Conservation (phyloP, 2,329 filamentous ascomycete species). For the Didymella keratinophila region DNA sequence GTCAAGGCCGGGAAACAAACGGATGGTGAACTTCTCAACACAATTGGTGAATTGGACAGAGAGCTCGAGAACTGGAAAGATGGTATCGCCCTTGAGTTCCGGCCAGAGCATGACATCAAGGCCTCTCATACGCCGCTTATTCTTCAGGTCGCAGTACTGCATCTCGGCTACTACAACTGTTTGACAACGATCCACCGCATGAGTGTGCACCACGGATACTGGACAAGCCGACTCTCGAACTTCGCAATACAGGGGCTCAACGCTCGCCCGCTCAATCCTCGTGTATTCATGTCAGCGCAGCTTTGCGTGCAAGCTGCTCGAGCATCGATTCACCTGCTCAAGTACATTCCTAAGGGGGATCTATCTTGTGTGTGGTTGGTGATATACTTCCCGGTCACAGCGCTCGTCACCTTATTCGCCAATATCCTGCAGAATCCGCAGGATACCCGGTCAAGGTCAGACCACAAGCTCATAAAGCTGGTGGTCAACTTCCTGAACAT, state of each 20-base stretch:
- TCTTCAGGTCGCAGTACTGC: constrained; percentile 89
- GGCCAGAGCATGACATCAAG: constrained; percentile 96
- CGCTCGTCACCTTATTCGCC: constrained; percentile 92
- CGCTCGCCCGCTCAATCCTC: constrained; percentile 85
- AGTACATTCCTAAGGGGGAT: constrained; percentile 95
- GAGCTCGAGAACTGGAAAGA: constrained; percentile 94
- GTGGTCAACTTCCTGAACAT: constrained; percentile 93
- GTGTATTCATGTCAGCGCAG: constrained; percentile 92
- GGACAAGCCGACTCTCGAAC: constrained; percentile 93
- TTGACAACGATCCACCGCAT: constrained; percentile 97
- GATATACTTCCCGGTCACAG: constrained; percentile 94
- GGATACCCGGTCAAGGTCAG: constrained; percentile 85
- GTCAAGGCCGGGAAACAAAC: constrained; percentile 91
- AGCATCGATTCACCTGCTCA: constrained; percentile 90
- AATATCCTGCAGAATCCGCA: constrained; percentile 96
- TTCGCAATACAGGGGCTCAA: constrained; percentile 96
- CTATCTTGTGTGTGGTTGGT: constrained; percentile 96
- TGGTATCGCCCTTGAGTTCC: constrained; percentile 90
- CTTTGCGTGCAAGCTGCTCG: constrained; percentile 92
- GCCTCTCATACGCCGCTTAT: constrained; percentile 92
- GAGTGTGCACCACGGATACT: constrained; percentile 97
- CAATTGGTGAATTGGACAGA: constrained; percentile 90
- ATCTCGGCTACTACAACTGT: constrained; percentile 98
- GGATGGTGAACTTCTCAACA: constrained; percentile 91
- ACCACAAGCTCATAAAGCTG: constrained; percentile 88